A percentile compares a stretch with the other conserved stretches of the same genome.
Evolutionary conservation across 345 rosid species (phyloP).

Genomic region (Firmiana major): DNA sequence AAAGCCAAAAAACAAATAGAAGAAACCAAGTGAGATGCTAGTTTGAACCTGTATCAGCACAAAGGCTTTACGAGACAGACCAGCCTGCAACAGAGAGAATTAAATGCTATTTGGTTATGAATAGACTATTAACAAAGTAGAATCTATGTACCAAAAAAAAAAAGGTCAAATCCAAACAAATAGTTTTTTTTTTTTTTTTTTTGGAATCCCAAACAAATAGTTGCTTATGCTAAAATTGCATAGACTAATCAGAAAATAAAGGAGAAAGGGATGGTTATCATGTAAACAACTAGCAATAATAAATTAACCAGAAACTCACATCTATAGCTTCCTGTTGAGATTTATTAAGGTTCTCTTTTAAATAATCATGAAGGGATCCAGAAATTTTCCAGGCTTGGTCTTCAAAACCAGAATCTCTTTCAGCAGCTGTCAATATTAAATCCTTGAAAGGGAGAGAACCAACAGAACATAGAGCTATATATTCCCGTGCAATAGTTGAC

Average conservation of each 20-base stretch:
- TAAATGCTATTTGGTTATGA: slow-evolving; percentile 4
- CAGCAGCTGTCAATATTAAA: slow-evolving; percentile 62
- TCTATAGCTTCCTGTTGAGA: slow-evolving; percentile 86
- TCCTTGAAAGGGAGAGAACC: slow-evolving; percentile 88
- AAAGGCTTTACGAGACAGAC: slow-evolving; percentile 75
- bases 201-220: not conserved
- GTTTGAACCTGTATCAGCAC: slow-evolving; percentile 85
- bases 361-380: slow-evolving; percentile 52
- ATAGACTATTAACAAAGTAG: not conserved
- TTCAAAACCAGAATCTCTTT: slow-evolving; percentile 44
- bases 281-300: not conserved
- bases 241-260: slow-evolving; percentile 9
- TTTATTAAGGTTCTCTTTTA: slow-evolving; percentile 59
- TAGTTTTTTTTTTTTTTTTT: too few relatives aligned
- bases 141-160: too few relatives aligned
- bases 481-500: slow-evolving; percentile 91
- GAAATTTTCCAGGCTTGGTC: slow-evolving; percentile 84
- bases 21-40: slow-evolving; percentile 13
- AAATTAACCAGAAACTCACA: slow-evolving; percentile 42
- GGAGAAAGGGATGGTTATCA: not conserved
- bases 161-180: too few relatives aligned
- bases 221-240: slow-evolving; percentile 4
- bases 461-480: slow-evolving; percentile 68
- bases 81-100: slow-evolving; percentile 54
- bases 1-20: slow-evolving; percentile 2